These are phyloP conservation scores for Stachybotrys echinatus DNA, from an alignment of 2,329 filamentous ascomycete species.

Conservation along the genomic window DNA sequence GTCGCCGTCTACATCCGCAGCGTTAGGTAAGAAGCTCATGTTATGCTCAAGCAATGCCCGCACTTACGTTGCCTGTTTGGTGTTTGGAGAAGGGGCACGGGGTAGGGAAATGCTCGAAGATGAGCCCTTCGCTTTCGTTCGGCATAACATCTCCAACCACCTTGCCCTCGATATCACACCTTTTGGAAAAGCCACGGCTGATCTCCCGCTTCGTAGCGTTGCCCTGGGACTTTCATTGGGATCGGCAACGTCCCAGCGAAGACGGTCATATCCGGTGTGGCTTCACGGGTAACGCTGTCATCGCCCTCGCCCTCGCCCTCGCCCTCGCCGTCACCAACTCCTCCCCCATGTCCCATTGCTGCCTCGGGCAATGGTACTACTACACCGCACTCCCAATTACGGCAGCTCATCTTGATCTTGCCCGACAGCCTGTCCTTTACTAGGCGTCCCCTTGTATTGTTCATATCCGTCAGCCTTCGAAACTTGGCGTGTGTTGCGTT, in stretches of 20 bases:
- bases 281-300: conserved; percentile 10
- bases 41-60: no score
- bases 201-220: conserved; percentile 35
- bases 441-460: conserved; percentile 62
- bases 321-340: conserved; percentile 5
- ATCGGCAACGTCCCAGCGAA: conserved; percentile 55
- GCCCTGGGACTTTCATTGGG: conserved; percentile 58
- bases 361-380: conserved; percentile 53
- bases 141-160: conserved; percentile 1
- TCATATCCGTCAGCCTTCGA: conserved; percentile 1
- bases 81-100: no score
- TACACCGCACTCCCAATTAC: conserved; percentile 96
- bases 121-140: no score
- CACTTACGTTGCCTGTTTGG: no score
- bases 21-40: no score
- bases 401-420: conserved; percentile 69
- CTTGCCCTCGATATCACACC: not conserved
- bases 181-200: conserved; percentile 38
- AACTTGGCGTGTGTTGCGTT: not conserved
- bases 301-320: conserved; percentile 11
- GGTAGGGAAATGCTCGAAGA: no score
- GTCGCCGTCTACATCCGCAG: no score
- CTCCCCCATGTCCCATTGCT: conserved; percentile 5
- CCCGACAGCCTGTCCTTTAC: conserved; percentile 64
- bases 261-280: conserved; percentile 20